Conservation (phyloP, 2,329 filamentous ascomycete species). For the Herpotrichia juniperi region DNA sequence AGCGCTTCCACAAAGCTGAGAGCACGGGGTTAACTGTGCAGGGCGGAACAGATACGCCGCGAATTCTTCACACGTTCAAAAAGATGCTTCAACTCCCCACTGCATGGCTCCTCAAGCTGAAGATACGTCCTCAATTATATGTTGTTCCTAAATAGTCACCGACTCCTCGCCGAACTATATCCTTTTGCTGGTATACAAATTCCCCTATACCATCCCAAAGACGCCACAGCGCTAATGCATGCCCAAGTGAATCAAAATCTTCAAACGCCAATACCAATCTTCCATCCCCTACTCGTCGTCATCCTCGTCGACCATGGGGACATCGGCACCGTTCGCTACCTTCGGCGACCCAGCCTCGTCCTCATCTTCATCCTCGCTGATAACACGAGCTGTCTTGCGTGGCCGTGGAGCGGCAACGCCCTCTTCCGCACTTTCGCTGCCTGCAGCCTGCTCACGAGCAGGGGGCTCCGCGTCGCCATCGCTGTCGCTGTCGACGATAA, state of each 20-base stretch:
- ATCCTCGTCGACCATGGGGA: slow-evolving; percentile 34
- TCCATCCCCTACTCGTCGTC: slow-evolving; percentile 31
- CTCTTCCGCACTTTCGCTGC: slow-evolving; percentile 30
- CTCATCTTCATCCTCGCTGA: slow-evolving; percentile 43
- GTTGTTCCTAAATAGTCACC: neutral
- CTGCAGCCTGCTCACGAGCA: slow-evolving; percentile 18
- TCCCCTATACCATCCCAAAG: neutral
- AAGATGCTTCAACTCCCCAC: no score
- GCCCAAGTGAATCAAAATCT: neutral
- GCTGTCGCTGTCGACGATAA: slow-evolving; percentile 77
- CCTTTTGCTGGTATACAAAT: slow-evolving; percentile 5
- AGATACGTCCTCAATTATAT: neutral
- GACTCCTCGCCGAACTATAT: neutral
- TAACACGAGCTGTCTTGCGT: slow-evolving; percentile 35
- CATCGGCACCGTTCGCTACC: slow-evolving; percentile 21
- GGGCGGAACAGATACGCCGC: no score
- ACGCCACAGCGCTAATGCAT: slow-evolving; percentile 9
- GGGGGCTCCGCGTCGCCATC: slow-evolving; percentile 33
- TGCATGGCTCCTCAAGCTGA: neutral
- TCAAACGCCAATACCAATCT: neutral
- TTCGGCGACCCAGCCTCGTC: slow-evolving; percentile 27
- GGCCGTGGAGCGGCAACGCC: slow-evolving; percentile 28
- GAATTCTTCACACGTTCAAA: no score
- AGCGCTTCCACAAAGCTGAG: no score
- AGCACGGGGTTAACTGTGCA: no score